These are phyloP conservation scores for Candida pseudoglaebosa DNA, from an alignment of 805 yeast species.

Conservation along the genomic window DNA sequence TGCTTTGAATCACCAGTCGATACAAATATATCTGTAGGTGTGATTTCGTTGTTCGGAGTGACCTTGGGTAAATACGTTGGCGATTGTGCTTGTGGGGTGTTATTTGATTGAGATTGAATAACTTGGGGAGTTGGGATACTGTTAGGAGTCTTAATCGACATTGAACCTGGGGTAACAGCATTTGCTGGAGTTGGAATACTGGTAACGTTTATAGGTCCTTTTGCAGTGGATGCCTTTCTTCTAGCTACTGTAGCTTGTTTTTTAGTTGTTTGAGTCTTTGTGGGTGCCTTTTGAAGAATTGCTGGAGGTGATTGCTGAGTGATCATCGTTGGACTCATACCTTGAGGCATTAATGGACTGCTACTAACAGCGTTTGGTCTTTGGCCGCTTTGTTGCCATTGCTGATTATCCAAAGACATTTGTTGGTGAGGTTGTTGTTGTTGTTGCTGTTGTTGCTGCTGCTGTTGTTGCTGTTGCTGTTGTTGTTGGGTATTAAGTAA, in stretches of 20 bases:
- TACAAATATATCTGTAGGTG: slow-evolving; percentile 19
- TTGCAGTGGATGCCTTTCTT: slow-evolving; percentile 21
- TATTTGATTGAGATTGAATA: slow-evolving; percentile 32
- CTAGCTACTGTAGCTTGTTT: slow-evolving; percentile 14
- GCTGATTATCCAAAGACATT: slow-evolving; percentile 2
- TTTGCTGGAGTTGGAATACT: slow-evolving; percentile 33
- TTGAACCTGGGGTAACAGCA: slow-evolving; percentile 35
- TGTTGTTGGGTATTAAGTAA: slow-evolving; percentile 14
- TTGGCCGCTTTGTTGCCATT: slow-evolving; percentile 2
- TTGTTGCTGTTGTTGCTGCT: slow-evolving; percentile 7
- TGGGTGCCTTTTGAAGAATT: slow-evolving; percentile 4
- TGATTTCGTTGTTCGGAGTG: slow-evolving; percentile 5
- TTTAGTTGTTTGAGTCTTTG: slow-evolving; percentile 10
- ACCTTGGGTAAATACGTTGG: slow-evolving; percentile 22
- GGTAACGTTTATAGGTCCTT: slow-evolving; percentile 19
- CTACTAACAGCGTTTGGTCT: slow-evolving; percentile 13
- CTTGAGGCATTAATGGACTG: slow-evolving; percentile 24
- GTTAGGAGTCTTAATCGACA: slow-evolving; percentile 41
- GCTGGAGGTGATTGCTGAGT: slow-evolving; percentile 10
- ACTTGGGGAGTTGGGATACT: slow-evolving; percentile 42
- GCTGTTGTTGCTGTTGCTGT: too few relatives aligned
- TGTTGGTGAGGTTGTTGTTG: slow-evolving; percentile 9
- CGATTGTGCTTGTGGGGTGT: slow-evolving; percentile 38
- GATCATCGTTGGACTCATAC: slow-evolving; percentile 8
- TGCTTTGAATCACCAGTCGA: slow-evolving; percentile 38